Evolutionary conservation across 1,139 yeast genomes (phyloP).

Genomic region (Arxiozyma slooffiae): DNA sequence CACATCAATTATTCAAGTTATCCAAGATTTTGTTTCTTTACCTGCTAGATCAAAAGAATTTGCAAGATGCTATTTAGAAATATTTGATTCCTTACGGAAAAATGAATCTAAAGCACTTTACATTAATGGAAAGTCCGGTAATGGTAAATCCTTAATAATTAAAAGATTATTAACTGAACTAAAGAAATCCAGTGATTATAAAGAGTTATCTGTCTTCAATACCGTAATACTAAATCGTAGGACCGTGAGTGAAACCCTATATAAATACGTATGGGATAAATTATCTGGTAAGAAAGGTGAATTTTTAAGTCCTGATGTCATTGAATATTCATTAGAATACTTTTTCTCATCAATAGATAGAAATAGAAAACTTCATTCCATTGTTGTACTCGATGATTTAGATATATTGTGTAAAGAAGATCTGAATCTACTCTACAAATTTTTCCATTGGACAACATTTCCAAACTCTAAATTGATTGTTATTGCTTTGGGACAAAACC

Average conservation of each 20-base stretch:
- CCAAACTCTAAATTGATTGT: slow-evolving; percentile 64
- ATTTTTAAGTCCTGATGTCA: slow-evolving; percentile 49
- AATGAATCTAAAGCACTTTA: slow-evolving; percentile 31
- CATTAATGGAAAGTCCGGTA: slow-evolving; percentile 87
- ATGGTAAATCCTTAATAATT: slow-evolving; percentile 66
- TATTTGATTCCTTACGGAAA: slow-evolving; percentile 4
- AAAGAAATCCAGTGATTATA: slow-evolving; percentile 28
- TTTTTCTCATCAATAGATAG: slow-evolving; percentile 31
- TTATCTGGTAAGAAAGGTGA: slow-evolving; percentile 42
- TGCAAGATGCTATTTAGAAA: slow-evolving; percentile 25
- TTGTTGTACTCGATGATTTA: slow-evolving; percentile 73
- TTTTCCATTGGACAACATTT: slow-evolving; percentile 88
- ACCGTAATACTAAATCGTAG: slow-evolving; percentile 76
- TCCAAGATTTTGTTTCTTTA: slow-evolving; percentile 3
- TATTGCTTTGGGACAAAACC: slow-evolving; percentile 81
- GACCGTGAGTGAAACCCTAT: slow-evolving; percentile 30
- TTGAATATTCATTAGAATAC: slow-evolving; percentile 36
- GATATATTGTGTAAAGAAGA: slow-evolving; percentile 62
- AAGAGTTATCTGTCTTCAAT: slow-evolving; percentile 45
- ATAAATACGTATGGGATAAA: slow-evolving; percentile 46
- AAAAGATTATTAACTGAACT: slow-evolving; percentile 1
- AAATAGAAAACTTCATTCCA: slow-evolving; percentile 31
- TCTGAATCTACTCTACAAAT: slow-evolving; percentile 65
- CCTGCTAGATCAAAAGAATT: slow-evolving; percentile 31
- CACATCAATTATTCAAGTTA: slow-evolving; percentile 2